phyloP scores from a whole-genome alignment of 2,329 filamentous ascomycete species.

The Paecilomyces fulvus region DNA sequence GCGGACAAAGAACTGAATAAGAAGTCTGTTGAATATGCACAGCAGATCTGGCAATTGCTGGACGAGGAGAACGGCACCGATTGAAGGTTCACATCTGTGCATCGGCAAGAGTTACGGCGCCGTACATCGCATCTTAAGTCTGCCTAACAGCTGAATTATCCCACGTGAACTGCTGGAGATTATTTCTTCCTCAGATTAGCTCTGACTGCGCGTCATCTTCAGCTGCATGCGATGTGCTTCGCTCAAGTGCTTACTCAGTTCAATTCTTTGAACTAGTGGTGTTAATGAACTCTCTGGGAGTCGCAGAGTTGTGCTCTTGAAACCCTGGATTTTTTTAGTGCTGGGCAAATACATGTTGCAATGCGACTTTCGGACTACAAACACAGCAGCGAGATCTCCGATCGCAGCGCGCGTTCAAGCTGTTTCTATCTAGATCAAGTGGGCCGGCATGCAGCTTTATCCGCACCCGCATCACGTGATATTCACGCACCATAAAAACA shows the following conservation, averaged over 20 bases:
- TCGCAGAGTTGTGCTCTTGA: not conserved
- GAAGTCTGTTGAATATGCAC: conserved; percentile 20
- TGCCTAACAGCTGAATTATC: not conserved
- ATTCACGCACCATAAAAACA: not conserved
- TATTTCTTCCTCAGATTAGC: not conserved
- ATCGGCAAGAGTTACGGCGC: not conserved
- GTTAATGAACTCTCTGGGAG: not conserved
- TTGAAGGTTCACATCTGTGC: conserved; percentile 6
- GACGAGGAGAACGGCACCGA: conserved; percentile 20
- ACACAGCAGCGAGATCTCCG: not conserved
- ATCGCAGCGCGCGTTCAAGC: not conserved
- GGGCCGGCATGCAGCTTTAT: not conserved
- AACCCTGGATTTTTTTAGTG: not conserved
- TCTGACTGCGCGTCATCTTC: not conserved
- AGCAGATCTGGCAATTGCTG: conserved; percentile 32
- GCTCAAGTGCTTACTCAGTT: not conserved
- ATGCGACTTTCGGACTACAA: not conserved
- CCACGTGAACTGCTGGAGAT: not conserved
- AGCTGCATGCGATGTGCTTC: not conserved
- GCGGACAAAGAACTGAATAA: conserved; percentile 8
- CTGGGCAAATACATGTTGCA: not conserved
- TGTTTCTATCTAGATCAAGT: not conserved
- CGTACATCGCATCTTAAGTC: not conserved
- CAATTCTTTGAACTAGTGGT: not conserved
- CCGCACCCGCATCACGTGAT: not conserved